Percentiles rank a stretch among this genome's conserved stretches.
phyloP scores from a whole-genome alignment of 768 basidiomycete species.

The Lactarius sanguifluus region DNA sequence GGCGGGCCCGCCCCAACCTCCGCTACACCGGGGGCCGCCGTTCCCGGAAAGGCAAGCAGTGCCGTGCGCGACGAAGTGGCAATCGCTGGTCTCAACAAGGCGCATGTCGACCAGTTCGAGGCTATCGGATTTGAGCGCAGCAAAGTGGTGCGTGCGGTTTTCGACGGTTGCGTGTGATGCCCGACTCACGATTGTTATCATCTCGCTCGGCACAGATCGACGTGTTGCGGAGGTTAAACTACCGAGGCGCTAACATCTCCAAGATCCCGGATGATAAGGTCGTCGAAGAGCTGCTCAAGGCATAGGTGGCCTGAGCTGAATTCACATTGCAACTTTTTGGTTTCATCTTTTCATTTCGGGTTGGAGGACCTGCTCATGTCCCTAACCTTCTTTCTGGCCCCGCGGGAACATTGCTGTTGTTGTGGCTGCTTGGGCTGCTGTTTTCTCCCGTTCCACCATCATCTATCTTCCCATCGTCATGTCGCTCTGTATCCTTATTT shows the following conservation, averaged over 20 bases:
- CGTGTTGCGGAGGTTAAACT: conserved; percentile 83
- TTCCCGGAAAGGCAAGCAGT: conserved; percentile 22
- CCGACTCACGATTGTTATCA: background rate
- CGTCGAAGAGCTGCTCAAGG: conserved; percentile 77
- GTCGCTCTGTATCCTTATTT: conserved; percentile 27
- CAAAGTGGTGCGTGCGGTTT: conserved; percentile 62
- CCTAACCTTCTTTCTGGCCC: background rate
- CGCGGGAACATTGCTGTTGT: conserved; percentile 11
- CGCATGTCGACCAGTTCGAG: conserved; percentile 84
- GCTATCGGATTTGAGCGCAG: conserved; percentile 75
- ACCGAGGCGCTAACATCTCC: conserved; percentile 77
- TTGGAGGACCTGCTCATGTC: conserved; percentile 2
- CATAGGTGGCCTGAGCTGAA: conserved; percentile 39
- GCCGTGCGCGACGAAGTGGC: conserved; percentile 48
- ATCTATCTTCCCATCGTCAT: conserved; percentile 15
- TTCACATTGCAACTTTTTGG: background rate
- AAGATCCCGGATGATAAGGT: conserved; percentile 81
- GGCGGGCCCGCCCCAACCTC: conserved; percentile 54
- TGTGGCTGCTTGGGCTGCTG: conserved; percentile 11
- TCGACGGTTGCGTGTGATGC: background rate
- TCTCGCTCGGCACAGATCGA: conserved; percentile 60
- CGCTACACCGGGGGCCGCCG: conserved; percentile 11
- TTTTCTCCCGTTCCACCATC: conserved; percentile 17
- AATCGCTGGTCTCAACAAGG: conserved; percentile 78
- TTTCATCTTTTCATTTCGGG: background rate